Evolutionary conservation across 257 asterid genomes (phyloP).

Genomic region (Prunella vulgaris): DNA sequence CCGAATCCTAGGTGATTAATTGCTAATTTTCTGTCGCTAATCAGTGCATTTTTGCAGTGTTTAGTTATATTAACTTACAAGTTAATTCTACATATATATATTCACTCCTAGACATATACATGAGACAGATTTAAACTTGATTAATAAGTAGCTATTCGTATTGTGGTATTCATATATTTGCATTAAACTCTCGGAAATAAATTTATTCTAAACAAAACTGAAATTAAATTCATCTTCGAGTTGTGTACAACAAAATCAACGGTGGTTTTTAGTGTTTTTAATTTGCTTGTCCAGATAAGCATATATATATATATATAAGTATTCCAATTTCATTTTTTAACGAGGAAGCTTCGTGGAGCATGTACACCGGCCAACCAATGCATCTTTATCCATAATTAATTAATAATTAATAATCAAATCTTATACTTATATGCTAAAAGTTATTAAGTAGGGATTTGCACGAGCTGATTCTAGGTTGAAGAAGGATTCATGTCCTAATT

Average conservation of each 20-base stretch:
- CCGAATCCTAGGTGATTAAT: too few species aligned
- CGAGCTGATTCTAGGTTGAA: background rate
- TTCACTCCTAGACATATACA: too few species aligned
- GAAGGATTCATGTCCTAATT: background rate
- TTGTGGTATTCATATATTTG: too few species aligned
- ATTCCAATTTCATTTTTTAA: background rate
- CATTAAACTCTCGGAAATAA: too few species aligned
- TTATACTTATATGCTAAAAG: background rate
- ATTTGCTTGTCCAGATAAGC: background rate
- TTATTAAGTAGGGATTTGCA: constrained; percentile 11
- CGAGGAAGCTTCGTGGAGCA: constrained; percentile 17
- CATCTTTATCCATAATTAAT: background rate
- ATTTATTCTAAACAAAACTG: too few species aligned
- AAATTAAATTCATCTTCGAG: background rate
- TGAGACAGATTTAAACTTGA: too few species aligned
- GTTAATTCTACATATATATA: too few species aligned
- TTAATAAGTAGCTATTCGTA: too few species aligned
- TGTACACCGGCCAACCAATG: constrained; percentile 19
- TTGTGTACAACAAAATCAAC: background rate
- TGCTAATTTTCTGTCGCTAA: too few species aligned
- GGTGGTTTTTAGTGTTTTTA: background rate
- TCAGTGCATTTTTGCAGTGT: too few species aligned
- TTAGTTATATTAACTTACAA: too few species aligned
- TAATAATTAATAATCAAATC: background rate
- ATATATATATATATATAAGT: background rate